phyloP scores from a whole-genome alignment of 208 protist genomes.

The Leishmania arabica region DNA sequence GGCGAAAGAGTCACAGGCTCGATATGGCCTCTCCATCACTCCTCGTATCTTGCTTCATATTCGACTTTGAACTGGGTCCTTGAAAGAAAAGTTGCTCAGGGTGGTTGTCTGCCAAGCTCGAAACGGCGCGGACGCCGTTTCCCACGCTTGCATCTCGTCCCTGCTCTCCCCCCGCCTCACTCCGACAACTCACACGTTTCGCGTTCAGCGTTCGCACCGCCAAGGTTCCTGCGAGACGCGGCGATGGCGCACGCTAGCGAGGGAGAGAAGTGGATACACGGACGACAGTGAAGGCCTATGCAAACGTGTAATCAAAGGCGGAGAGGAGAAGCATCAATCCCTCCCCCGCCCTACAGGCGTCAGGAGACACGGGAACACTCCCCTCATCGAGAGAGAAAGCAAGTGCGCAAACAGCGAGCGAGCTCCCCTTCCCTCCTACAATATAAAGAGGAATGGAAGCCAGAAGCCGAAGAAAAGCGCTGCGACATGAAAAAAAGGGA shows the following conservation, averaged over 20 bases:
- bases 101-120: not conserved
- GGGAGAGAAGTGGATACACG: not conserved
- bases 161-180: not conserved
- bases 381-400: not conserved
- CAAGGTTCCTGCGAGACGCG: not conserved
- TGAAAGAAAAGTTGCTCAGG: not conserved
- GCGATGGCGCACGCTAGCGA: not conserved
- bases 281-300: not conserved
- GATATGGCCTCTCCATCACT: not conserved
- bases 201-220: not conserved
- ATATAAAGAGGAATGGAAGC: not conserved
- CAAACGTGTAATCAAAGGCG: not conserved
- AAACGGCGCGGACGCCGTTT: not conserved
- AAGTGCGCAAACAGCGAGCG: not conserved
- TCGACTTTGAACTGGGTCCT: too few species aligned
- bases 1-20: not conserved
- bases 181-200: not conserved
- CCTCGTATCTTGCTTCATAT: not conserved
- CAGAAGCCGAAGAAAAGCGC: not conserved
- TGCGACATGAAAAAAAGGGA: not conserved
- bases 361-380: not conserved
- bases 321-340: conserved; percentile 1
- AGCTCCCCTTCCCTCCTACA: not conserved
- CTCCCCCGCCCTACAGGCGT: not conserved
- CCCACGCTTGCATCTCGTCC: not conserved